These are phyloP conservation scores for Podospora pseudopauciseta DNA, from an alignment of 495 filamentous ascomycete species.

Conservation along the genomic window DNA sequence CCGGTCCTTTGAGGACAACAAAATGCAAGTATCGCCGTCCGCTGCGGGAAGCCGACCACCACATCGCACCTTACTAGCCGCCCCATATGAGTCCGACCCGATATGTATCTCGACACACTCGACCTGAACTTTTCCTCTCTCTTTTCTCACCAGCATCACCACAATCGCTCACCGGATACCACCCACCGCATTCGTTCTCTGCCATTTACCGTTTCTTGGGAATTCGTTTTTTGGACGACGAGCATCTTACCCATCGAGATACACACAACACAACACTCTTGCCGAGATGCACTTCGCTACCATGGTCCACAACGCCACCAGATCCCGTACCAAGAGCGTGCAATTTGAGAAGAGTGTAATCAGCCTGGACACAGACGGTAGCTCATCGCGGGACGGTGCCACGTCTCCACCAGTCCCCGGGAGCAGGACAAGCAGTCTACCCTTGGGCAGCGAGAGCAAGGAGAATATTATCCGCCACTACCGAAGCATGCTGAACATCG, in stretches of 20 bases:
- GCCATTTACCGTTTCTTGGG: conserved; percentile 39
- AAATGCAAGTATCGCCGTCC: conserved; percentile 28
- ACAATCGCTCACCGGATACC: conserved; percentile 21
- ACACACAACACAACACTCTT: conserved; percentile 30
- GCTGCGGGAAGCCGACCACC: conserved; percentile 21
- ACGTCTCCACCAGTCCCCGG: conserved; percentile 26
- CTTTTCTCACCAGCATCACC: conserved; percentile 18
- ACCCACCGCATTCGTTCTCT: conserved; percentile 23
- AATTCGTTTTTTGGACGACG: conserved; percentile 27
- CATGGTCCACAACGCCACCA: conserved; percentile 42
- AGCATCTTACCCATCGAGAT: conserved; percentile 36
- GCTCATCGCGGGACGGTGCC: conserved; percentile 23
- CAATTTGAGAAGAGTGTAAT: conserved; percentile 42
- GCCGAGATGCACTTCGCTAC: conserved; percentile 40
- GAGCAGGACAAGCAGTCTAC: conserved; percentile 36
- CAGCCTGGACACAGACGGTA: conserved; percentile 24
- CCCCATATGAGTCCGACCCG: conserved; percentile 11
- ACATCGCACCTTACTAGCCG: conserved; percentile 23
- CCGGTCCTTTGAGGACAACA: conserved; percentile 26
- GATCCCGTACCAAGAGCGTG: conserved; percentile 43
- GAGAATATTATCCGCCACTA: conserved; percentile 36
- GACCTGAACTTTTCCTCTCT: conserved; percentile 12
- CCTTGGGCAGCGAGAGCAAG: conserved; percentile 32
- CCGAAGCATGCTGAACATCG: conserved; percentile 49
- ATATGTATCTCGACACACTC: conserved; percentile 12